Evolutionary conservation across 257 asterid species (phyloP).

Genomic region (Solanum ossicruentum): DNA sequence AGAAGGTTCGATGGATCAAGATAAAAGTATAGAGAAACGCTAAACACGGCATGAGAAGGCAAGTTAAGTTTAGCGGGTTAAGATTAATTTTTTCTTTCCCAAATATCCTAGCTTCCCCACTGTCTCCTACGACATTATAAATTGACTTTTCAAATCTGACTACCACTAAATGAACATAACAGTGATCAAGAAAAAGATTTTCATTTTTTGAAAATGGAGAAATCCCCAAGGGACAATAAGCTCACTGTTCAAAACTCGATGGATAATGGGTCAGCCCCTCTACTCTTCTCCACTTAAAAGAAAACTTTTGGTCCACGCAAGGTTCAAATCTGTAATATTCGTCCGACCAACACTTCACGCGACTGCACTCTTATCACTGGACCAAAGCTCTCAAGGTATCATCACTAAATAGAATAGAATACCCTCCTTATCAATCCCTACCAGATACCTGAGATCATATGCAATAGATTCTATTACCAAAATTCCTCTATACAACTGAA

Average conservation of each 20-base stretch:
- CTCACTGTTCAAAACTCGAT: neutral
- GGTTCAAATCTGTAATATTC: neutral
- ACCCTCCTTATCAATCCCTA: neutral
- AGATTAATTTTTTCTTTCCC: too few relatives aligned
- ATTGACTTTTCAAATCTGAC: neutral
- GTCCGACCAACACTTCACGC: neutral
- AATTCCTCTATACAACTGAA: neutral
- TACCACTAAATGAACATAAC: neutral
- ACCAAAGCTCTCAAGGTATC: neutral
- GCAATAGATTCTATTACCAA: neutral
- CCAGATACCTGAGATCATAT: neutral
- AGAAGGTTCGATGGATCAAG: too few relatives aligned
- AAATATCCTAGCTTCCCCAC: too few relatives aligned
- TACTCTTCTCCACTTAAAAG: neutral
- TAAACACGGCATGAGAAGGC: too few relatives aligned
- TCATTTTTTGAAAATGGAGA: neutral
- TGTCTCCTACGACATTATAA: neutral
- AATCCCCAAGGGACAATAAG: neutral
- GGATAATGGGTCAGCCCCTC: neutral
- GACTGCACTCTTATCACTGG: neutral
- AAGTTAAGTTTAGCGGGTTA: too few relatives aligned
- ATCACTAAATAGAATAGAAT: neutral
- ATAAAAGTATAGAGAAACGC: too few relatives aligned
- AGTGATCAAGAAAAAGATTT: neutral
- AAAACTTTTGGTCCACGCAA: neutral